phyloP scores from a whole-genome alignment of 495 filamentous ascomycete genomes.

The Penicillium atrosanguineum region DNA sequence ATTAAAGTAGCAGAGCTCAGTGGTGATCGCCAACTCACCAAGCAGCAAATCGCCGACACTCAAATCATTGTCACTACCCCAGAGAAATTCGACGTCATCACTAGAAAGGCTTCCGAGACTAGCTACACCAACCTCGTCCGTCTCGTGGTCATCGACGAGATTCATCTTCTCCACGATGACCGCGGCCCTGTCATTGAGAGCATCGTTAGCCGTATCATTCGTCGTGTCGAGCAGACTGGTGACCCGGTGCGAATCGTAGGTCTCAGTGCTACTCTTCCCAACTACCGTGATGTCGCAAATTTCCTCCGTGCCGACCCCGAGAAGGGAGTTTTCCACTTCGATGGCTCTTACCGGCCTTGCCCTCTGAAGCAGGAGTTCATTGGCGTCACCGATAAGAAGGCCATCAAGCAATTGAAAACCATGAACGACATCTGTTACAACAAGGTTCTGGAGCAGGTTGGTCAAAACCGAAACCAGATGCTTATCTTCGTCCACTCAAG shows the following conservation, averaged over 20 bases:
- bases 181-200: constrained; percentile 96
- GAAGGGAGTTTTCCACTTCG: constrained; percentile 93
- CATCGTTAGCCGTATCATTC: constrained; percentile 91
- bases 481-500: constrained; percentile 97
- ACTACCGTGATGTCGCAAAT: constrained; percentile 93
- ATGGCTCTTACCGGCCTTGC: constrained; percentile 90
- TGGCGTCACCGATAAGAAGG: constrained; percentile 95
- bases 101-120: constrained; percentile 92
- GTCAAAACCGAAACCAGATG: constrained; percentile 89
- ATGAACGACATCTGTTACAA: constrained; percentile 99
- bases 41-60: constrained; percentile 96
- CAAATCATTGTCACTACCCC: constrained; percentile 98
- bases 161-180: constrained; percentile 96
- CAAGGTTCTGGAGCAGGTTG: constrained; percentile 96
- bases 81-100: constrained; percentile 99
- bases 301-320: constrained; percentile 88
- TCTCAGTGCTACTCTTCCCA: constrained; percentile 91
- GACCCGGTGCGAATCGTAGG: constrained; percentile 89
- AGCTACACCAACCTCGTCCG: constrained; percentile 96
- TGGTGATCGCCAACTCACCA: constrained; percentile 96
- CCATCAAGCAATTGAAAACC: constrained; percentile 97
- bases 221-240: constrained; percentile 87
- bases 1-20: constrained; percentile 92
- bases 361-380: constrained; percentile 96
- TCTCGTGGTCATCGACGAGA: constrained; percentile 95